Conservation (phyloP, 306 rosid genomes). For the Dalbergia cultrata region DNA sequence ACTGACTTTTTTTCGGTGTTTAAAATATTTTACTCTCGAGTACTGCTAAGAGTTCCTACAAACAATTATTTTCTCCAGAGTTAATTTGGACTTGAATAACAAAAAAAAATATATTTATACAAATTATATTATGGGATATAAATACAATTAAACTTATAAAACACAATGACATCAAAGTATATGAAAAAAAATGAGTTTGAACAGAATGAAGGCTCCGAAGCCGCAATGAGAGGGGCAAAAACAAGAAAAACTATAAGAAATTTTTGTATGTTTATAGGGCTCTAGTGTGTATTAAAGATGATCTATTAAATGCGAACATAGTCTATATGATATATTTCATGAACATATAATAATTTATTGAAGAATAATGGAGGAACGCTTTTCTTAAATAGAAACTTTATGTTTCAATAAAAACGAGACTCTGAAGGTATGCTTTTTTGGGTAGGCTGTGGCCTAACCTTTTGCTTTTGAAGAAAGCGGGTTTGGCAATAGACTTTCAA, state of each 20-base stretch:
- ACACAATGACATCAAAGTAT: background rate
- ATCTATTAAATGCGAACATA: no score
- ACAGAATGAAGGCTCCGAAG: background rate
- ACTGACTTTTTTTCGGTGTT: no score
- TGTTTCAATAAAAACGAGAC: background rate
- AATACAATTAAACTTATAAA: background rate
- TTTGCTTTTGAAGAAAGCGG: constrained; percentile 45
- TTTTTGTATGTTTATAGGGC: no score
- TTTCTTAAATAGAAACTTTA: background rate
- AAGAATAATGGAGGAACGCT: background rate
- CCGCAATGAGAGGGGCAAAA: no score
- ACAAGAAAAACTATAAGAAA: no score
- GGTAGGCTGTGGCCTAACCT: background rate
- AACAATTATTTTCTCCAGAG: no score
- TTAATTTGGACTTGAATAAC: background rate
- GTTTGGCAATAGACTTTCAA: constrained; percentile 24
- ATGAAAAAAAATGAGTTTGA: background rate
- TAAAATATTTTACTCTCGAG: no score
- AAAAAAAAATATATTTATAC: background rate
- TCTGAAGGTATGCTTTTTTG: background rate
- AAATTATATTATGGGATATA: background rate
- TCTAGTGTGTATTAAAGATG: no score
- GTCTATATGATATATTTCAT: no score
- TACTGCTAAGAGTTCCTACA: no score
- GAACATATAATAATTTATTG: no score